Evolutionary conservation across 176 grass and related monocot species (phyloP).

Genomic region (Luzula sylvatica): DNA sequence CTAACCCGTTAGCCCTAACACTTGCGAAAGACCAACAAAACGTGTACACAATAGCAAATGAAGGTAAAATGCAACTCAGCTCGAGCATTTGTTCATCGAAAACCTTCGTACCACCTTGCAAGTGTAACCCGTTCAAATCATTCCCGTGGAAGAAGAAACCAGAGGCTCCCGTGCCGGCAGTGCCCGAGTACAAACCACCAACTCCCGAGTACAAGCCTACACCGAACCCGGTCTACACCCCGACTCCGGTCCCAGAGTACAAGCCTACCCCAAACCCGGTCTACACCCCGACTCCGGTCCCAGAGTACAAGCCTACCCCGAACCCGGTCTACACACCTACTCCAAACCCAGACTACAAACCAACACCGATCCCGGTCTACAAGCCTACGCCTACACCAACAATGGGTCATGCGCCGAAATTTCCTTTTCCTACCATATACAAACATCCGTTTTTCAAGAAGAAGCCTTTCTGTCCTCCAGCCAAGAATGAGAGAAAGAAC

Average conservation of each 20-base stretch:
- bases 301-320: neutral
- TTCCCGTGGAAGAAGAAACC: slow-evolving; percentile 6
- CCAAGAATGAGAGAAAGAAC: slow-evolving; percentile 12
- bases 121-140: slow-evolving; percentile 12
- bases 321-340: neutral
- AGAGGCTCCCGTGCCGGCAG: neutral
- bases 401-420: too few species aligned
- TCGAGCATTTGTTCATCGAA: neutral
- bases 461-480: slow-evolving; percentile 8
- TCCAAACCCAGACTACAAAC: neutral
- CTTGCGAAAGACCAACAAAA: too few species aligned
- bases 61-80: too few species aligned
- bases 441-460: slow-evolving; percentile 8
- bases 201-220: too few species aligned
- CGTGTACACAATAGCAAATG: too few species aligned
- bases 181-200: slow-evolving; percentile 4
- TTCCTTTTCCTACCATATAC: neutral
- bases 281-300: neutral
- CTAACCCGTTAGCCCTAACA: too few species aligned
- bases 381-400: neutral
- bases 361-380: neutral
- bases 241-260: neutral
- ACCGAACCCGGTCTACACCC: too few species aligned
- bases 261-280: neutral
- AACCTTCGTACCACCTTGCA: slow-evolving; percentile 12